Conservation (phyloP, 345 rosid species). For the Lepidium aucheri region DNA sequence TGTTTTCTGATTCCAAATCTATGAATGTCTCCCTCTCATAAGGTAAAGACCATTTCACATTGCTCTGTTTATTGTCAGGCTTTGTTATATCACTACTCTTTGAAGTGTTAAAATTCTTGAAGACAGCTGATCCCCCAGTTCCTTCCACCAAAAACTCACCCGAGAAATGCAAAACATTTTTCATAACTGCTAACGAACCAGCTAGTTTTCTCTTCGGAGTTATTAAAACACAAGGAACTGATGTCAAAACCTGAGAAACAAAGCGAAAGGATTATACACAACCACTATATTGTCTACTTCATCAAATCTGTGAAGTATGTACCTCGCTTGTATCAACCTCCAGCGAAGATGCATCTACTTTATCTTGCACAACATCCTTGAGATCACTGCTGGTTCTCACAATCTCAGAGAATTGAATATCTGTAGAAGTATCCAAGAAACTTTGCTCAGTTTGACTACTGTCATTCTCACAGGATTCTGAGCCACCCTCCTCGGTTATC, state of each 20-base stretch:
- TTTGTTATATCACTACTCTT: conserved; percentile 44
- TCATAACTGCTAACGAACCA: conserved; percentile 78
- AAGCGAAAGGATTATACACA: conserved; percentile 13
- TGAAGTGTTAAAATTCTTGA: conserved; percentile 52
- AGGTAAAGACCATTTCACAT: conserved; percentile 45
- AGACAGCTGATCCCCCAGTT: conserved; percentile 77
- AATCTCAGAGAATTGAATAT: conserved; percentile 36
- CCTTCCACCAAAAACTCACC: conserved; percentile 93
- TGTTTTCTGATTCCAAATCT: conserved; percentile 43
- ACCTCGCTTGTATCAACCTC: conserved; percentile 80
- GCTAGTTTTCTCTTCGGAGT: conserved; percentile 91
- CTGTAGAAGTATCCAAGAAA: conserved; percentile 41
- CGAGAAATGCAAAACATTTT: conserved; percentile 76
- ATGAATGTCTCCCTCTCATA: conserved; percentile 37
- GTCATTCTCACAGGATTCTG: conserved; percentile 59
- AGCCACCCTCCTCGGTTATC: conserved; percentile 75
- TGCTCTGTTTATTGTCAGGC: conserved; percentile 53
- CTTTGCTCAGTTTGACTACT: conserved; percentile 41
- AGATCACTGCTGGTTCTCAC: conserved; percentile 52
- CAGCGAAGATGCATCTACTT: conserved; percentile 51
- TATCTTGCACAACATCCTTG: conserved; percentile 49
- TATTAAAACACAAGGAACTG: conserved; percentile 78
- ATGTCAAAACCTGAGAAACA: conserved; percentile 57
- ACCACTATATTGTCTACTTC: conserved; percentile 4
- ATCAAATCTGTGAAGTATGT: conserved; percentile 10